phyloP scores from a whole-genome alignment of 371 early-diverging fungal species.

The Haplosporangium sp. region DNA sequence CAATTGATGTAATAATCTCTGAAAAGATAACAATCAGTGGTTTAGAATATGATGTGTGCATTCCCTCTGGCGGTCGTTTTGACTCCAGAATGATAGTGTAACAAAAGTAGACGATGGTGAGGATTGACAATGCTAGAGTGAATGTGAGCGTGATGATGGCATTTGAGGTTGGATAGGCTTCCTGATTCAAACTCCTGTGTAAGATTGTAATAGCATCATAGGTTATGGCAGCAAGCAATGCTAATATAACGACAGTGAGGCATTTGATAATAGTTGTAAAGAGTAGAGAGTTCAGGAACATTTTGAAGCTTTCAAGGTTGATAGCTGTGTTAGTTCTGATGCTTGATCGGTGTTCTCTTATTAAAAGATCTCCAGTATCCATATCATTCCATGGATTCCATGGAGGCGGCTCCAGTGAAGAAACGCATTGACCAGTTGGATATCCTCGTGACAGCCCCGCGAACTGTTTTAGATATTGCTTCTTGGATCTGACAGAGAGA shows the following conservation, averaged over 20 bases:
- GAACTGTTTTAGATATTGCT: conserved; percentile 26
- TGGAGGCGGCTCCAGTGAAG: conserved; percentile 25
- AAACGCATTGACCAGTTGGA: conserved; percentile 43
- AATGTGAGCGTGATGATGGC: conserved; percentile 31
- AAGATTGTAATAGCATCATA: conserved; percentile 31
- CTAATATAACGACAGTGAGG: conserved; percentile 33
- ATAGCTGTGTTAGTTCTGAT: conserved; percentile 41
- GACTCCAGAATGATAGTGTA: conserved; percentile 45
- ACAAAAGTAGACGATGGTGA: conserved; percentile 41
- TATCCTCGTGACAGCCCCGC: conserved; percentile 36
- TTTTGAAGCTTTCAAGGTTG: conserved; percentile 36
- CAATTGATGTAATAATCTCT: conserved; percentile 42
- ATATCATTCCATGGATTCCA: conserved; percentile 40
- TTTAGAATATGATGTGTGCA: conserved; percentile 44
- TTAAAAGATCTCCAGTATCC: conserved; percentile 8
- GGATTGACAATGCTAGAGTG: conserved; percentile 30
- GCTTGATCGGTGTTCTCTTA: conserved; percentile 11
- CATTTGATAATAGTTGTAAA: conserved; percentile 46
- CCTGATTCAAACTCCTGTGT: conserved; percentile 7
- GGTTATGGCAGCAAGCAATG: conserved; percentile 31
- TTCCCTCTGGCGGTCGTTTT: conserved; percentile 39
- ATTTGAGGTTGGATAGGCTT: conserved; percentile 11
- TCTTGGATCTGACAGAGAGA: conserved; percentile 15
- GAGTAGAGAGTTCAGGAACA: conserved; percentile 44
- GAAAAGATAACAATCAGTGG: conserved; percentile 46